Evolutionary conservation across 2,329 filamentous ascomycete genomes (phyloP).

Genomic region (Aureobasidium sp.): DNA sequence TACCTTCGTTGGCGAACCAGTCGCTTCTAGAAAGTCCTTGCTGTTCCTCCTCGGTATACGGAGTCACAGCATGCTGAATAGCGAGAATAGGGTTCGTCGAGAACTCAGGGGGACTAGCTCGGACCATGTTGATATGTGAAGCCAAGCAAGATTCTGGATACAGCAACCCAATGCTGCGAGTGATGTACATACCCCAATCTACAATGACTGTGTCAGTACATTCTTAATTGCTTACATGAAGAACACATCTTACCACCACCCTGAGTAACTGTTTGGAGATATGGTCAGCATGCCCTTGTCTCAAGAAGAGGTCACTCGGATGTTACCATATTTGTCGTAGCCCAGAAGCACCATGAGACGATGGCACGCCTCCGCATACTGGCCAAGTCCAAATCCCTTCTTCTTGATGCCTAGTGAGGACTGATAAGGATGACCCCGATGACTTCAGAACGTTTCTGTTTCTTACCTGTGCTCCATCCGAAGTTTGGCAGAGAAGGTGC

Average conservation of each 20-base stretch:
- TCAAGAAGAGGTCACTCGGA: neutral
- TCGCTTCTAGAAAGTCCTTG: constrained; percentile 45
- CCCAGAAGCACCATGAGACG: constrained; percentile 63
- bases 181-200: constrained; percentile 64
- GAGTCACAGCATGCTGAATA: constrained; percentile 47
- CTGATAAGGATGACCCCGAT: neutral
- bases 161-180: constrained; percentile 52
- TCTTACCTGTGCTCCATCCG: constrained; percentile 39
- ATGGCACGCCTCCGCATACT: constrained; percentile 59
- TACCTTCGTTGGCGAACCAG: constrained; percentile 54
- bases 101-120: constrained; percentile 44
- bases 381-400: constrained; percentile 50
- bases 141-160: constrained; percentile 54
- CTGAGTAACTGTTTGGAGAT: constrained; percentile 35
- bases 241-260: constrained; percentile 41
- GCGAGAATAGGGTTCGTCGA: constrained; percentile 51
- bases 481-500: constrained; percentile 51
- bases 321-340: constrained; percentile 51
- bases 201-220: neutral
- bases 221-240: too few species aligned
- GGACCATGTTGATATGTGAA: constrained; percentile 56
- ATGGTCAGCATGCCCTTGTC: neutral
- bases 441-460: neutral
- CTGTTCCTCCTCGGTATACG: constrained; percentile 48
- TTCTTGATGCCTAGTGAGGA: constrained; percentile 35